Conservation (phyloP, 2,329 filamentous ascomycete genomes). For the Colletotrichum cereale region DNA sequence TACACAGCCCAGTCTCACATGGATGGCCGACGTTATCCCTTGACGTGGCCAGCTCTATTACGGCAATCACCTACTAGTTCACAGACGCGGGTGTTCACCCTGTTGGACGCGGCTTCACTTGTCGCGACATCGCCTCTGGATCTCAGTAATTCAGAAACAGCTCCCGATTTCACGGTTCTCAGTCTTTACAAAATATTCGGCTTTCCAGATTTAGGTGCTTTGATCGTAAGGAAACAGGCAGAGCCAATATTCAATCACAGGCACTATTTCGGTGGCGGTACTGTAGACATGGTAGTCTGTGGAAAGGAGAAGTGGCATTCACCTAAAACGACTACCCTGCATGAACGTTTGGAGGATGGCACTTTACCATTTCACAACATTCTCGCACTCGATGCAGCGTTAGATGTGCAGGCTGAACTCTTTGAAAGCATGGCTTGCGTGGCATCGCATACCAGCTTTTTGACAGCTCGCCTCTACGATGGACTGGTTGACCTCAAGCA, state of each 20-base stretch:
- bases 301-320: conserved; percentile 87
- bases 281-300: conserved; percentile 88
- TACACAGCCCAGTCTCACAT: conserved; percentile 41
- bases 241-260: conserved; percentile 73
- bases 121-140: conserved; percentile 83
- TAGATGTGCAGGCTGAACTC: conserved; percentile 75
- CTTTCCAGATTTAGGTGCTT: conserved; percentile 88
- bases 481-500: conserved; percentile 74
- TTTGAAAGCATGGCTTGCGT: conserved; percentile 80
- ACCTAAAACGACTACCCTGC: conserved; percentile 76
- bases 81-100: conserved; percentile 9
- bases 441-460: conserved; percentile 76
- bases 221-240: conserved; percentile 83
- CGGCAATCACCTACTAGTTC: conserved; percentile 14
- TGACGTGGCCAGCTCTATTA: conserved; percentile 73
- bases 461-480: conserved; percentile 70
- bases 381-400: conserved; percentile 80
- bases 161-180: conserved; percentile 87
- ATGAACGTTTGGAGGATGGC: conserved; percentile 90
- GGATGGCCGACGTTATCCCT: conserved; percentile 40
- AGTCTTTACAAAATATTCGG: conserved; percentile 99
- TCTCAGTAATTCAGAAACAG: conserved; percentile 68
- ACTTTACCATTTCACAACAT: conserved; percentile 93
- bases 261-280: conserved; percentile 93
- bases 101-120: conserved; percentile 79